phyloP scores from a whole-genome alignment of 2,329 filamentous ascomycete genomes.

The Ophiostoma fasciatum region DNA sequence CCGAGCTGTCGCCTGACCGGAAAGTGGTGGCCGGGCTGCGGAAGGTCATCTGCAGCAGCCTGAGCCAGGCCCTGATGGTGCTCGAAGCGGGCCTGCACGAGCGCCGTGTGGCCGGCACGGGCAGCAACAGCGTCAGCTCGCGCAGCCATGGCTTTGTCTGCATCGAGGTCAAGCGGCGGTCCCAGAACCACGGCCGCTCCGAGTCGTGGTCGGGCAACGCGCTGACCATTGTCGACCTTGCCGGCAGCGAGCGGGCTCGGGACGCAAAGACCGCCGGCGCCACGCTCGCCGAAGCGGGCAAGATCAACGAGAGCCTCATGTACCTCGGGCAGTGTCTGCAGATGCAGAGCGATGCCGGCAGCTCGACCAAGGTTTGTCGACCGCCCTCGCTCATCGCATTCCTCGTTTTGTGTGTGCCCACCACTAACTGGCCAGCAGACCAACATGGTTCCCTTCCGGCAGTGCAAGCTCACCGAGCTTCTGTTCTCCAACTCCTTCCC shows the following conservation, averaged over 20 bases:
- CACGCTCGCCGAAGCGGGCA: conserved; percentile 86
- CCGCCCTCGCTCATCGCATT: neutral
- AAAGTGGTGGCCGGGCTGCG: conserved; percentile 87
- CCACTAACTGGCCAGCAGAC: conserved; percentile 29
- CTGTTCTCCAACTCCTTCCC: conserved; percentile 82
- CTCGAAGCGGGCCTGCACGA: conserved; percentile 82
- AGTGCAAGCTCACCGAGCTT: conserved; percentile 74
- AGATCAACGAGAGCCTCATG: conserved; percentile 98
- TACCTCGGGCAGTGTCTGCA: conserved; percentile 94
- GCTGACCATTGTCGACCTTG: conserved; percentile 80
- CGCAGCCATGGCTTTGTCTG: conserved; percentile 94
- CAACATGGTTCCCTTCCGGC: conserved; percentile 61
- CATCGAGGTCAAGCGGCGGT: conserved; percentile 66
- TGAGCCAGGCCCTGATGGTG: conserved; percentile 76
- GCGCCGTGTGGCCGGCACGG: conserved; percentile 75
- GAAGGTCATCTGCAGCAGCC: conserved; percentile 72
- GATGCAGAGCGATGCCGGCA: conserved; percentile 72
- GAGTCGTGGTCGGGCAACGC: conserved; percentile 59
- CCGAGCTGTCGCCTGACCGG: conserved; percentile 73
- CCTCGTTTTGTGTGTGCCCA: neutral
- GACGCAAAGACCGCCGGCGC: conserved; percentile 89
- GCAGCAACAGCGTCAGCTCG: conserved; percentile 83
- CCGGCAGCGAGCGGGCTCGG: conserved; percentile 82
- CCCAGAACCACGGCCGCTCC: conserved; percentile 15
- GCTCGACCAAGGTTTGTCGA: conserved; percentile 63